phyloP scores from a whole-genome alignment of 2,329 filamentous ascomycete genomes.

The Colletotrichum spaethianum region DNA sequence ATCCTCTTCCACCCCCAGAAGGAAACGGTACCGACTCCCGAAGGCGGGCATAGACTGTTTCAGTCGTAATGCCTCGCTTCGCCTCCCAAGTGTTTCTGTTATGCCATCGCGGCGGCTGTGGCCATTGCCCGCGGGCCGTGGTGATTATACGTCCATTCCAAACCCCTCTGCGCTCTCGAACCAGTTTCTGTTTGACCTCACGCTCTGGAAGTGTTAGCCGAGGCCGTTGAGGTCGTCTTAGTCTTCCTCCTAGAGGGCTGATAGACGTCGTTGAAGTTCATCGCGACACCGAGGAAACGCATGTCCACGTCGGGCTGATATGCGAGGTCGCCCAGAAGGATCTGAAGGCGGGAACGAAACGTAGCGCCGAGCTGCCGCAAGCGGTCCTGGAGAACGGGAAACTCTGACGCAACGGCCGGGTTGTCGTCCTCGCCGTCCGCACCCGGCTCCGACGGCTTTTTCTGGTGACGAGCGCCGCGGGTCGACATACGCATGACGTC shows the following conservation, averaged over 20 bases:
- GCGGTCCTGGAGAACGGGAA: slow-evolving; percentile 82
- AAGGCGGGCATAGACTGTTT: not conserved
- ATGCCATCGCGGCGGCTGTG: not conserved
- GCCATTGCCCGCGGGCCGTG: not conserved
- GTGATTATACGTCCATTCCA: not conserved
- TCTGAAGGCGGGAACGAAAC: slow-evolving; percentile 83
- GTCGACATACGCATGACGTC: slow-evolving; percentile 78
- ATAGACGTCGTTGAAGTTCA: slow-evolving; percentile 99
- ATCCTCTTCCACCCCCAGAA: not conserved
- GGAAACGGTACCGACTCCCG: not conserved
- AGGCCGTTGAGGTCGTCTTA: slow-evolving; percentile 49
- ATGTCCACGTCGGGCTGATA: slow-evolving; percentile 97
- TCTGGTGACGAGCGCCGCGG: slow-evolving; percentile 49
- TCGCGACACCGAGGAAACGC: slow-evolving; percentile 94
- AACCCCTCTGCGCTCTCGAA: not conserved
- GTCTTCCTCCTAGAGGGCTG: slow-evolving; percentile 79
- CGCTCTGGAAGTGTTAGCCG: slow-evolving; percentile 32
- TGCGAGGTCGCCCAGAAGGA: slow-evolving; percentile 89
- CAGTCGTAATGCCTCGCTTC: slow-evolving; percentile 3
- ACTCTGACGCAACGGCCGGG: slow-evolving; percentile 68
- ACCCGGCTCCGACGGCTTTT: slow-evolving; percentile 35
- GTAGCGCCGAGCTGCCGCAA: slow-evolving; percentile 80
- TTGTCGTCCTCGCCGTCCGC: slow-evolving; percentile 44
- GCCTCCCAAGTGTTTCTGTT: not conserved
- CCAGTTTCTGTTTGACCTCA: not conserved